Evolutionary conservation across 2,329 filamentous ascomycete genomes (phyloP).

Genomic region (Fusarium sp.): DNA sequence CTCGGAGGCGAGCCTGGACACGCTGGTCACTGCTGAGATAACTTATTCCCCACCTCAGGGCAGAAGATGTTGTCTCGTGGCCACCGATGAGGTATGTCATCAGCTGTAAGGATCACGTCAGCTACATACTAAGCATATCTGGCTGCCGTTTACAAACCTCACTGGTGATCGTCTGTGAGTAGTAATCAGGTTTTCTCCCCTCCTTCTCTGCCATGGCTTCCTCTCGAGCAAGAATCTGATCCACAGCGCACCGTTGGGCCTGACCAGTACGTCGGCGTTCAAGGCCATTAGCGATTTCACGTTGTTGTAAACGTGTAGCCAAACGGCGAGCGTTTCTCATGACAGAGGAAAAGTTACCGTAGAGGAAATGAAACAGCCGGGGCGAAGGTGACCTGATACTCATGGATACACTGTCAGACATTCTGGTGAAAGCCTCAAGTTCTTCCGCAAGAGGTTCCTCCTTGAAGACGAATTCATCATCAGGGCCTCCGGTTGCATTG

Average conservation of each 20-base stretch:
- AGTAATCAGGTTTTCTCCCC: conserved; percentile 13
- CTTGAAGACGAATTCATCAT: neutral
- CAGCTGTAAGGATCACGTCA: neutral
- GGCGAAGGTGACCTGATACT: conserved; percentile 18
- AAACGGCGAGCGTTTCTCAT: conserved; percentile 10
- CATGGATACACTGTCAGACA: conserved; percentile 16
- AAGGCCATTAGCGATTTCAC: conserved; percentile 17
- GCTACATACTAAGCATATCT: neutral
- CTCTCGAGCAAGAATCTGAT: conserved; percentile 24
- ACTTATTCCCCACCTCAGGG: conserved; percentile 23
- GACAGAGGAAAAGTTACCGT: neutral
- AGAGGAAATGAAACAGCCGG: conserved; percentile 14
- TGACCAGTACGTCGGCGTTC: conserved; percentile 12
- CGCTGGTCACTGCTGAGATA: conserved; percentile 23
- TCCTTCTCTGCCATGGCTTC: conserved; percentile 26
- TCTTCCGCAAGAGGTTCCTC: conserved; percentile 15
- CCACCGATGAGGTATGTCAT: conserved; percentile 28
- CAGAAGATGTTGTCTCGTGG: conserved; percentile 29
- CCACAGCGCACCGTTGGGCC: conserved; percentile 22
- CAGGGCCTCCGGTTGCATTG: neutral
- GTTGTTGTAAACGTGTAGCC: neutral
- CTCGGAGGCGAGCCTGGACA: conserved; percentile 10
- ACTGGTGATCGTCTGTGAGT: conserved; percentile 20
- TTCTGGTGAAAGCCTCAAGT: neutral
- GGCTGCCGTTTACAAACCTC: conserved; percentile 3